phyloP scores from a whole-genome alignment of 2,329 filamentous ascomycete genomes.

The Aspergillus persii region DNA sequence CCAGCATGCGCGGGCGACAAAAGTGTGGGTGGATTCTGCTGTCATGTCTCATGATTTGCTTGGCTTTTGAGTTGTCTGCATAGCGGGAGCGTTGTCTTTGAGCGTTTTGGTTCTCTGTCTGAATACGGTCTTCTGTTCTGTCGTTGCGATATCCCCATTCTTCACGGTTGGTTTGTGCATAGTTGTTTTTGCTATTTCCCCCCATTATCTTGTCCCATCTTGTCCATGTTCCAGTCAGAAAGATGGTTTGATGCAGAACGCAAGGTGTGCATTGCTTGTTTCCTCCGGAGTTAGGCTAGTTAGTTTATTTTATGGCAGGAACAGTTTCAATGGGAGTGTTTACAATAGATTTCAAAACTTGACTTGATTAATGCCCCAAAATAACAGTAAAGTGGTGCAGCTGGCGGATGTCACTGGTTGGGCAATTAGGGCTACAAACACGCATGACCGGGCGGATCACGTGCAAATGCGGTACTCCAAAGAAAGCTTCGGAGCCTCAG shows the following conservation, averaged over 20 bases:
- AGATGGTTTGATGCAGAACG: not conserved
- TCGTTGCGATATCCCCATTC: constrained; percentile 10
- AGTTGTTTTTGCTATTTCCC: not conserved
- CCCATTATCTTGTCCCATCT: constrained; percentile 2
- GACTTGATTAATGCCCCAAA: too few species aligned
- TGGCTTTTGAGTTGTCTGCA: constrained; percentile 19
- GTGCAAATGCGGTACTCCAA: not conserved
- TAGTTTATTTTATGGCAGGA: not conserved
- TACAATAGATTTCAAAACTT: too few species aligned
- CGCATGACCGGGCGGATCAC: not conserved
- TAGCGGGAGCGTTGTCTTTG: constrained; percentile 17
- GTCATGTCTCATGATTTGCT: constrained; percentile 12
- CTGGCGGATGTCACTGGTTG: too few species aligned
- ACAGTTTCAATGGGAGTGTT: not conserved
- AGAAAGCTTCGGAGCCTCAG: constrained; percentile 3
- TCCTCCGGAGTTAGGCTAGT: constrained; percentile 1
- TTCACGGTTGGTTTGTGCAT: not conserved
- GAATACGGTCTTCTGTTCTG: constrained; percentile 4
- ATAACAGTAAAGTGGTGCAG: too few species aligned
- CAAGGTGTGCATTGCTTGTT: constrained; percentile 12
- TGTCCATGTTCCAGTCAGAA: not conserved
- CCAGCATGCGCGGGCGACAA: constrained; percentile 12
- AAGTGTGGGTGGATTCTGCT: constrained; percentile 9
- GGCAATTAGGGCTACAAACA: not conserved
- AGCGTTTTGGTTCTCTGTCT: constrained; percentile 6